Evolutionary conservation across 495 filamentous ascomycete genomes (phyloP).

Genomic region (Penicillium desertorum): DNA sequence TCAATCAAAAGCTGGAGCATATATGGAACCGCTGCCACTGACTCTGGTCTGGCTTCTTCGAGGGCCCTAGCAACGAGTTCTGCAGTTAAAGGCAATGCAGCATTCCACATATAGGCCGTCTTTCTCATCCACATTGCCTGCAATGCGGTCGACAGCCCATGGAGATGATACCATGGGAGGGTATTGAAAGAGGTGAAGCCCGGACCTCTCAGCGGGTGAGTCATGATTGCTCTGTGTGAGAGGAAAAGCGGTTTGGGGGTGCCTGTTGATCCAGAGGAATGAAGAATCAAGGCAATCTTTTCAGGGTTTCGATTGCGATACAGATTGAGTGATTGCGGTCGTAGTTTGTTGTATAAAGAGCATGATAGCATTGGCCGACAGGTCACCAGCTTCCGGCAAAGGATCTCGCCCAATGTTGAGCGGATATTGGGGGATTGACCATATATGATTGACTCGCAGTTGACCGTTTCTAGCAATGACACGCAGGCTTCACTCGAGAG

Average conservation of each 20-base stretch:
- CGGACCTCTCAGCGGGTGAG: constrained; percentile 32
- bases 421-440: constrained; percentile 40
- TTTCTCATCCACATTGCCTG: constrained; percentile 55
- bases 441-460: constrained; percentile 47
- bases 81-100: constrained; percentile 54
- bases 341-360: constrained; percentile 9
- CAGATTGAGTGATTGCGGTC: constrained; percentile 34
- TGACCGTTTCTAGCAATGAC: constrained; percentile 48
- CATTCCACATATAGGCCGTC: constrained; percentile 51
- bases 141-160: constrained; percentile 47
- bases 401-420: constrained; percentile 44
- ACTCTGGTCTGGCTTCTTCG: constrained; percentile 47
- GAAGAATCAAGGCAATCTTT: constrained; percentile 48
- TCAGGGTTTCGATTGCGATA: constrained; percentile 33
- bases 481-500: constrained; percentile 52
- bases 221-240: constrained; percentile 43
- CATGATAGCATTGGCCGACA: constrained; percentile 33
- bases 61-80: constrained; percentile 47
- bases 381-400: constrained; percentile 33
- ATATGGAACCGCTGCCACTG: constrained; percentile 57
- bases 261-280: constrained; percentile 61
- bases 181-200: constrained; percentile 52
- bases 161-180: constrained; percentile 57
- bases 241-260: constrained; percentile 54
- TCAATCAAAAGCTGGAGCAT: constrained; percentile 55